phyloP scores from a whole-genome alignment of 1,284 basidiomycete species.

The Mycosarcoma maydis region DNA sequence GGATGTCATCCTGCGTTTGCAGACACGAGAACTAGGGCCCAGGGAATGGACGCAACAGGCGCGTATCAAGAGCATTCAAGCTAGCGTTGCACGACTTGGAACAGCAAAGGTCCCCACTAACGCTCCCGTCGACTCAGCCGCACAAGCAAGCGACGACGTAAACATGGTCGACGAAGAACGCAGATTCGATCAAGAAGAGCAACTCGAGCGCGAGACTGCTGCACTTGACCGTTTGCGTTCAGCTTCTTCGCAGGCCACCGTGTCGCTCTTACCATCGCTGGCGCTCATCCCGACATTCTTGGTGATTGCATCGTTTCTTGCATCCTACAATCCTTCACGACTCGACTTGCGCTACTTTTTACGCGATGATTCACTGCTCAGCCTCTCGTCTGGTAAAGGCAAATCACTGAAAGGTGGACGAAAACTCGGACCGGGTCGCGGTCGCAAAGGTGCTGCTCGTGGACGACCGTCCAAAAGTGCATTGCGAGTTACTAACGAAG shows the following conservation, averaged over 20 bases:
- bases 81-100: slow-evolving; percentile 28
- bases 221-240: slow-evolving; percentile 13
- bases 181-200: slow-evolving; percentile 43
- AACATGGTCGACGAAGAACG: slow-evolving; percentile 40
- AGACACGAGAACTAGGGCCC: slow-evolving; percentile 49
- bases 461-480: slow-evolving; percentile 30
- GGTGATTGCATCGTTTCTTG: slow-evolving; percentile 82
- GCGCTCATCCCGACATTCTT: slow-evolving; percentile 73
- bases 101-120: slow-evolving; percentile 4
- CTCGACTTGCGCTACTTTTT: slow-evolving; percentile 73
- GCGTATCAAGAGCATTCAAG: slow-evolving; percentile 33
- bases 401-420: slow-evolving; percentile 37
- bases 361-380: slow-evolving; percentile 48
- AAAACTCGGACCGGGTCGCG: slow-evolving; percentile 31
- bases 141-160: slow-evolving; percentile 6
- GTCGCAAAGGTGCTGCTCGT: slow-evolving; percentile 25
- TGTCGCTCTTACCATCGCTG: slow-evolving; percentile 30
- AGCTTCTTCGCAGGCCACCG: slow-evolving; percentile 25
- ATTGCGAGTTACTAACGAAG: slow-evolving; percentile 27
- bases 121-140: neutral
- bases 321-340: slow-evolving; percentile 84
- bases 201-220: slow-evolving; percentile 28
- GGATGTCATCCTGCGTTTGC: slow-evolving; percentile 55
- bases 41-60: slow-evolving; percentile 52
- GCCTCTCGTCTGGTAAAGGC: slow-evolving; percentile 34